A percentile compares a stretch with the other conserved stretches of the same genome.
phyloP scores from a whole-genome alignment of 2,329 filamentous ascomycete genomes.

The Chaetomiaceae sp. region DNA sequence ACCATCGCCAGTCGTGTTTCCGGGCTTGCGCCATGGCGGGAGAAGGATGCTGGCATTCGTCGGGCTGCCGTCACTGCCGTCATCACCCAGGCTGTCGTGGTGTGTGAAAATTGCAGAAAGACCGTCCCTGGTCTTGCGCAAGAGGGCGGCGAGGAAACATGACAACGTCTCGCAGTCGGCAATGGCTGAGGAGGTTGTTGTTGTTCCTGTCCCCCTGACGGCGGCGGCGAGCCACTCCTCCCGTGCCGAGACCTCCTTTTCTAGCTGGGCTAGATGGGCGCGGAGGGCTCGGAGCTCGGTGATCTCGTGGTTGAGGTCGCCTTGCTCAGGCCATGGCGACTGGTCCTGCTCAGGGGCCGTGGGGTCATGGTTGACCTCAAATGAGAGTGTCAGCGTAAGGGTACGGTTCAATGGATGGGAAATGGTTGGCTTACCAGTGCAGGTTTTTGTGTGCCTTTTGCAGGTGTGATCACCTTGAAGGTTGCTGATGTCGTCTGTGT shows the following conservation, averaged over 20 bases:
- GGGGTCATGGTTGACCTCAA: too few species aligned
- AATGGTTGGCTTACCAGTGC: neutral
- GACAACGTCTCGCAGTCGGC: too few species aligned
- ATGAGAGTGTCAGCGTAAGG: neutral
- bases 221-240: conserved; percentile 1
- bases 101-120: neutral
- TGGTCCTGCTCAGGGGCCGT: neutral
- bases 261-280: neutral
- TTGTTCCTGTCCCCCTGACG: neutral
- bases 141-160: neutral
- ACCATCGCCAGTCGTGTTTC: too few species aligned
- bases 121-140: conserved; percentile 6
- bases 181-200: neutral
- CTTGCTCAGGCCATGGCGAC: neutral
- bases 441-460: neutral
- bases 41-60: neutral
- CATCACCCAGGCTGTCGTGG: neutral
- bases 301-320: neutral
- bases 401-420: neutral
- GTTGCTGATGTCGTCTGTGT: neutral
- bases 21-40: neutral
- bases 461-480: too few species aligned
- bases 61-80: neutral
- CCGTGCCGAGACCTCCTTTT: neutral
- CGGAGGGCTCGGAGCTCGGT: conserved; percentile 6